These are phyloP conservation scores for Colletotrichum costaricense DNA, from an alignment of 2,329 filamentous ascomycete species.

Conservation along the genomic window DNA sequence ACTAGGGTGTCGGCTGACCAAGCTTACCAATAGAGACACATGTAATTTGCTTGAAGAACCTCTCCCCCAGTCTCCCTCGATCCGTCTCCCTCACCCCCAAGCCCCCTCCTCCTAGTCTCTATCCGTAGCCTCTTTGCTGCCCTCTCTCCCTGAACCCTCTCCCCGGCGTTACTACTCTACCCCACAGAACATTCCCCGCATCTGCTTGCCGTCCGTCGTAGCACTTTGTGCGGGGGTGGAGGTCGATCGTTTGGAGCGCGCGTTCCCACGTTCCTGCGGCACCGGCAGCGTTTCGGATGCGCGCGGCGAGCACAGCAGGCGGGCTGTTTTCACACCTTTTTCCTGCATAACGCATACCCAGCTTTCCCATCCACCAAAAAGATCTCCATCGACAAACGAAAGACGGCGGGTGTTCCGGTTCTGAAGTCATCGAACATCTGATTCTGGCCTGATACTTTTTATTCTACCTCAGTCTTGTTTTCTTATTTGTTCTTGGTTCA, in stretches of 20 bases:
- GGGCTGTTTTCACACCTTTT: conserved; percentile 8
- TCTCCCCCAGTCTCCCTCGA: background rate
- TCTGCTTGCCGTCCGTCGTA: conserved; percentile 12
- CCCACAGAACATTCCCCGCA: conserved; percentile 25
- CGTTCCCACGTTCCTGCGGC: conserved; percentile 22
- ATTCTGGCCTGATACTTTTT: background rate
- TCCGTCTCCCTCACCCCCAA: background rate
- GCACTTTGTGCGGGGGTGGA: conserved; percentile 21
- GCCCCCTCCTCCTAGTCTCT: background rate
- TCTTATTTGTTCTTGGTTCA: background rate
- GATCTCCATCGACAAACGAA: background rate
- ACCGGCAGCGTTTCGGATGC: conserved; percentile 24
- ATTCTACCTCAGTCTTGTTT: background rate
- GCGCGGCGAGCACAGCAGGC: conserved; percentile 3
- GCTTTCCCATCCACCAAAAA: background rate
- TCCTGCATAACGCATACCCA: conserved; percentile 2
- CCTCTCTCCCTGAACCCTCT: background rate
- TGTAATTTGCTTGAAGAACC: conserved; percentile 8
- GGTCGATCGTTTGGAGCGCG: background rate
- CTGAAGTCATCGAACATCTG: conserved; percentile 6
- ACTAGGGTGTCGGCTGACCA: background rate
- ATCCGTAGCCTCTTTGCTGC: background rate
- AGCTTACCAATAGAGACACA: conserved; percentile 13
- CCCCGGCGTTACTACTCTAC: background rate
- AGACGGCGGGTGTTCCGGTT: conserved; percentile 10